Conservation (phyloP, 352 stramenopile species). For the Phytophthora melonis region DNA sequence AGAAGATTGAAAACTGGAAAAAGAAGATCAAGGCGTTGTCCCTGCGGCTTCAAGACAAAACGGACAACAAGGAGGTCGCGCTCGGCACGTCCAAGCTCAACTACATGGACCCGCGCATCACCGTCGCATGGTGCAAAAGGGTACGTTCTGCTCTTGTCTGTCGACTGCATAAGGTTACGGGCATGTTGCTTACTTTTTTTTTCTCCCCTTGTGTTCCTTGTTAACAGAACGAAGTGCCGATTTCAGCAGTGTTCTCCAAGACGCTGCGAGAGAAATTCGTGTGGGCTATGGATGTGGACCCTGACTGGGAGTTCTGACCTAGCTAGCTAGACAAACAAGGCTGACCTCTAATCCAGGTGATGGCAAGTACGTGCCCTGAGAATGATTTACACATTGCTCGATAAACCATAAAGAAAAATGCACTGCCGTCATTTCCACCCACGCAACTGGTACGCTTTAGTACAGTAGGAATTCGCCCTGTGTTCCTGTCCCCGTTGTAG, state of each 20-base stretch:
- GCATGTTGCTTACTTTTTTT: constrained; percentile 10
- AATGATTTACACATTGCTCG: constrained; percentile 1
- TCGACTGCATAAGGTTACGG: constrained; percentile 16
- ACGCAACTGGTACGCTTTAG: not conserved
- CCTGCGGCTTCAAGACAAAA: constrained; percentile 97
- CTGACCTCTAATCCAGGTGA: not conserved
- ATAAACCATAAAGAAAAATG: constrained; percentile 38
- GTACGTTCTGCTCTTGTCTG: constrained; percentile 91
- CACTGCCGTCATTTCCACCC: constrained; percentile 11
- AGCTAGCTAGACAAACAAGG: constrained; percentile 1
- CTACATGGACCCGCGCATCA: constrained; percentile 99
- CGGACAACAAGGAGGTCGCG: constrained; percentile 99
- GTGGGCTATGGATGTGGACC: constrained; percentile 98
- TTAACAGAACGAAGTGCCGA: constrained; percentile 94
- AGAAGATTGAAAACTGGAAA: constrained; percentile 95
- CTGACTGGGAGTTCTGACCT: constrained; percentile 96
- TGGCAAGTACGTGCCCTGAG: constrained; percentile 3
- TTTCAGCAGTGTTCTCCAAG: constrained; percentile 99
- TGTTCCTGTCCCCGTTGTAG: constrained; percentile 14
- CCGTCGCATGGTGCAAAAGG: constrained; percentile 99
- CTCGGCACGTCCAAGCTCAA: constrained; percentile 99
- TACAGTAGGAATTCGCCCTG: not conserved
- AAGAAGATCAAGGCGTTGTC: constrained; percentile 94
- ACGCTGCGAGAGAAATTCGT: constrained; percentile 99
- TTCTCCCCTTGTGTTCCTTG: constrained; percentile 7